Evolutionary conservation across 805 yeast species (phyloP).

Genomic region (Teunomyces cretensis): DNA sequence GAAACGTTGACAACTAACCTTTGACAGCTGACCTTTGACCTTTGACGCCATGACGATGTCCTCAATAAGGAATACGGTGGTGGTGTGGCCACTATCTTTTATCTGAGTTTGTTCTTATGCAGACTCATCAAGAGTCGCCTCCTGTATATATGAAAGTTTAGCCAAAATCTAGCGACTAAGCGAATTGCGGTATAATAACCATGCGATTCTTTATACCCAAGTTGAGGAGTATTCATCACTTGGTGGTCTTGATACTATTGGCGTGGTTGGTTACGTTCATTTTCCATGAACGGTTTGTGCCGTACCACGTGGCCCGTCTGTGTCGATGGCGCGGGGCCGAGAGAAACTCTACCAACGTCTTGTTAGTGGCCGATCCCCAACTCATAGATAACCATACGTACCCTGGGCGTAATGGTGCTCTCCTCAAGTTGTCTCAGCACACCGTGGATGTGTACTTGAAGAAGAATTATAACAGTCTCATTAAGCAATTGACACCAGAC

Average conservation of each 20-base stretch:
- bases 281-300: conserved; percentile 33
- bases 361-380: conserved; percentile 46
- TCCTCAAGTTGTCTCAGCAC: conserved; percentile 37
- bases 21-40: too few species aligned
- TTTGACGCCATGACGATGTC: too few species aligned
- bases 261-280: conserved; percentile 32
- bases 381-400: conserved; percentile 45
- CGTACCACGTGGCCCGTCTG: conserved; percentile 21
- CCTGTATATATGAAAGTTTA: not conserved
- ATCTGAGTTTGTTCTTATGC: not conserved
- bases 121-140: not conserved
- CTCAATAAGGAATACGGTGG: not conserved
- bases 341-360: conserved; percentile 22
- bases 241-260: conserved; percentile 20
- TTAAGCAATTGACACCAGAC: conserved; percentile 32
- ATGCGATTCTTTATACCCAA: conserved; percentile 16
- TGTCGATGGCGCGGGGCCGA: conserved; percentile 32
- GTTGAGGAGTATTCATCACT: conserved; percentile 27
- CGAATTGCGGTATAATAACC: not conserved
- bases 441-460: conserved; percentile 41
- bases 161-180: not conserved
- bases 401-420: conserved; percentile 34
- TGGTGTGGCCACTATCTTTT: not conserved
- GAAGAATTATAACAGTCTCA: conserved; percentile 36
- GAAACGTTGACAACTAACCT: too few species aligned